A percentile compares a stretch with the other conserved stretches of the same genome.
Conservation (phyloP, 805 yeast genomes). For the Candida nanaspora region DNA sequence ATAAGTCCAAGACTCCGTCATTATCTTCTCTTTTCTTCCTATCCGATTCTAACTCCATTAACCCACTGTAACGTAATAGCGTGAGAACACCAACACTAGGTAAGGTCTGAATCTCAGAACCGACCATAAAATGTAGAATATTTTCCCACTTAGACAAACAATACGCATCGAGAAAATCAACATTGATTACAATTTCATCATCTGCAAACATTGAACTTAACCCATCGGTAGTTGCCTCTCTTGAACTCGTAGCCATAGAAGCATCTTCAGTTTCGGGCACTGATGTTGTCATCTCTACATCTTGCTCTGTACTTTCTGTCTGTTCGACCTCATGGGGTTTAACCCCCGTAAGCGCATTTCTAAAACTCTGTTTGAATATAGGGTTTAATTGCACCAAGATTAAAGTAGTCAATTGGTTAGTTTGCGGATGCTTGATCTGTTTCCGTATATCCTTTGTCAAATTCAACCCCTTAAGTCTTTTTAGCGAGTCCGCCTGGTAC, state of each 20-base stretch:
- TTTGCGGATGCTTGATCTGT: constrained; percentile 26
- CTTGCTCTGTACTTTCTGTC: not conserved
- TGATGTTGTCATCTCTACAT: not conserved
- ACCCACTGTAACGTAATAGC: constrained; percentile 68
- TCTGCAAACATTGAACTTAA: constrained; percentile 58
- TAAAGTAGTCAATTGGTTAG: constrained; percentile 24
- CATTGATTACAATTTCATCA: constrained; percentile 45
- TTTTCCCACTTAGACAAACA: constrained; percentile 91
- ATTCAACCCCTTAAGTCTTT: constrained; percentile 69
- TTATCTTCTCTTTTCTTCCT: constrained; percentile 19
- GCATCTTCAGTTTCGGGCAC: constrained; percentile 1
- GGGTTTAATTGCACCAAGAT: constrained; percentile 49
- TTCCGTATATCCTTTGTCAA: constrained; percentile 51
- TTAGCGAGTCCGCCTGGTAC: constrained; percentile 68
- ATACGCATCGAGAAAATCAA: constrained; percentile 67
- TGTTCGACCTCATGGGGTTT: not conserved
- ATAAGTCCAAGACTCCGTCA: constrained; percentile 13
- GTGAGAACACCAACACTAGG: constrained; percentile 82
- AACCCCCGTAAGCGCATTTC: constrained; percentile 75
- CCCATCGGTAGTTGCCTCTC: not conserved
- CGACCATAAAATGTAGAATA: constrained; percentile 95
- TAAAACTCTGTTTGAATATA: constrained; percentile 66
- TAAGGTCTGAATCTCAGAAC: constrained; percentile 61
- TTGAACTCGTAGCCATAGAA: not conserved
- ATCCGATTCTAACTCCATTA: constrained; percentile 63